Base-by-base conservation (phyloP, 768 basidiomycete genomes). In the Scleroderma citrinum region DNA sequence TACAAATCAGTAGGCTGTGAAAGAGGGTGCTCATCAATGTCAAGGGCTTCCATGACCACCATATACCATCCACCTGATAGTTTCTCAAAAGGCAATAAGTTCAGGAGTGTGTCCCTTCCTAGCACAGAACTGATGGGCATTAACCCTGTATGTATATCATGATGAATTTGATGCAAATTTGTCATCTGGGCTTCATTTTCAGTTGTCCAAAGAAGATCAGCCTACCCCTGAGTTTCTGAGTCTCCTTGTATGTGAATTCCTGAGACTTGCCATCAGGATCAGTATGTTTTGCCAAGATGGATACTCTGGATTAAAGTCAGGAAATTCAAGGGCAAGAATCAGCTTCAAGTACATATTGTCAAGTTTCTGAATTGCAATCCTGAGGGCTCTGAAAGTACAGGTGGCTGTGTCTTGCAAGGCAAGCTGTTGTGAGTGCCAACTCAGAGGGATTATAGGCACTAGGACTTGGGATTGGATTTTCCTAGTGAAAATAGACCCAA, bases 1-100 rank as follows among this genome's bases (percentile, higher is more conserved):
- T 51, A 51, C 14, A 37, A 35, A 24, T 32, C 20, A 19, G 44
- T 35, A 29, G 26, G 8, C 21, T 7, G n/a, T 39, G 46, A 13
- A 24, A 7, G 19, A 23, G 7, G 37, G 30, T 26, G n/a, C 10
- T 16, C 3, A 19, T n/a, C 13, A 14, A 51, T 51, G 19, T 40
- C 44, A 46, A 51, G 30, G 37, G 38, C 50, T 23, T 46, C 26
- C 45, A 40, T 51, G 26, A 47, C 35, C 21, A 51, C 35, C 50
- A 47, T 51, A 10, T 46, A 34, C 50, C 45, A 47, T 26, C 32
- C 38, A 4, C 12, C 21, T n/a, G 26, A 11, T 41, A 47, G 40
- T 39, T 14, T 8, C 30, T 43, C 31, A 37, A 14, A 29, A 6
- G 20, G 26, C 20, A 19, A 47, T 39, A 47, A 19, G 42, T 44